These are phyloP conservation scores for Acacia acuminata DNA, from an alignment of 306 rosid species.

Conservation along the genomic window DNA sequence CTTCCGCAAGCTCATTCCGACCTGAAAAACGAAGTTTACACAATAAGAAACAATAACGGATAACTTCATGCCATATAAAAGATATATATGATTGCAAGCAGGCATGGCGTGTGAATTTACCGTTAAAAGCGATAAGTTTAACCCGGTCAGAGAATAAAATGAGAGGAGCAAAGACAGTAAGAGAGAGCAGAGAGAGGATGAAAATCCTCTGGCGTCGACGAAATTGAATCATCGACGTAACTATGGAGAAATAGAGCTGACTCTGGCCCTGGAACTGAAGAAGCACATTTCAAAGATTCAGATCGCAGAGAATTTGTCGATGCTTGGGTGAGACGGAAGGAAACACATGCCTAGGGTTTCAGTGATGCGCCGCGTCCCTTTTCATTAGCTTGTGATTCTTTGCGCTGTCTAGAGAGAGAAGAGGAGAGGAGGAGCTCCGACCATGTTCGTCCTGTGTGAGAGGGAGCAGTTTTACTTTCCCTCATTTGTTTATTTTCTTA, in stretches of 20 bases:
- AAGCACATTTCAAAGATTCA: conserved; percentile 58
- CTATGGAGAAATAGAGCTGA: conserved; percentile 24
- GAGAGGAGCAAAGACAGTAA: conserved; percentile 87
- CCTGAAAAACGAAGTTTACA: conserved; percentile 53
- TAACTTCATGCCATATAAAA: neutral
- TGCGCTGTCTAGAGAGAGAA: conserved; percentile 40
- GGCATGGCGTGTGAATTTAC: conserved; percentile 34
- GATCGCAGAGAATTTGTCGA: conserved; percentile 48
- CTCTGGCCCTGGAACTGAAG: conserved; percentile 27
- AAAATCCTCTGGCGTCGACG: conserved; percentile 86
- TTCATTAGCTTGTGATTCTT: neutral
- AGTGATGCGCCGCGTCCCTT: conserved; percentile 29
- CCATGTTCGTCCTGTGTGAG: conserved; percentile 58
- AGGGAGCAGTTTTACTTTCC: conserved; percentile 5
- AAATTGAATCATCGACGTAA: conserved; percentile 68
- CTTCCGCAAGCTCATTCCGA: conserved; percentile 62
- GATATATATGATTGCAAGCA: neutral
- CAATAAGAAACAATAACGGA: neutral
- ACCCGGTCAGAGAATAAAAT: conserved; percentile 63
- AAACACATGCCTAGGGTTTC: conserved; percentile 57
- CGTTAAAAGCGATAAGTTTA: conserved; percentile 43
- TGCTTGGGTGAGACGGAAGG: conserved; percentile 53
- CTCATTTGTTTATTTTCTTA: neutral
- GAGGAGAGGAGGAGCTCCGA: conserved; percentile 29
- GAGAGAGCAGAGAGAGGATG: conserved; percentile 77